phyloP scores from a whole-genome alignment of 2,329 filamentous ascomycete genomes.

The Monosporascus sp. region DNA sequence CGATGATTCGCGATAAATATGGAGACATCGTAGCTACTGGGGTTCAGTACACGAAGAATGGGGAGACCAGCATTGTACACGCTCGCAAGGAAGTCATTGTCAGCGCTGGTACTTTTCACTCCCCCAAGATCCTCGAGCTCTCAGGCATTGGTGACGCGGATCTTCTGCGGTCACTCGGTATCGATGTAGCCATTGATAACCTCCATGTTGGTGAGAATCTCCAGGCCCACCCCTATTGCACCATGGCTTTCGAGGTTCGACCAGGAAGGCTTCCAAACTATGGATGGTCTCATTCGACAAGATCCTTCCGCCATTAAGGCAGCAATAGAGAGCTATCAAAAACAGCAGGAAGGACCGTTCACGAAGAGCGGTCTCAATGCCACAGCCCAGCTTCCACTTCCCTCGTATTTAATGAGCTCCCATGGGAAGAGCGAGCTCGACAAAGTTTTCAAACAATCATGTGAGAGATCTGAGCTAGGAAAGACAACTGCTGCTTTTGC shows the following conservation, averaged over 20 bases:
- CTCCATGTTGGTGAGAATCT: background rate
- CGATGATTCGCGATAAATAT: background rate
- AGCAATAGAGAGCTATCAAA: background rate
- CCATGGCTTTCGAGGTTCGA: background rate
- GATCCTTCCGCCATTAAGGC: background rate
- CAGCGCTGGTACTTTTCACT: background rate
- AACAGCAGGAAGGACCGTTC: background rate
- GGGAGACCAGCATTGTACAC: background rate
- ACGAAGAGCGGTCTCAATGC: background rate
- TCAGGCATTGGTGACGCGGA: background rate
- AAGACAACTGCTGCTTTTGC: background rate
- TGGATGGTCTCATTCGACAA: background rate
- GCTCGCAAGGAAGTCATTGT: background rate
- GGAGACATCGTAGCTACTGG: background rate
- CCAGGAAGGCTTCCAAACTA: background rate
- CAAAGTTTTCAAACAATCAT: background rate
- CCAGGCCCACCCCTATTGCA: background rate
- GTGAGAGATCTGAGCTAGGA: background rate
- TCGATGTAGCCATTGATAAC: background rate
- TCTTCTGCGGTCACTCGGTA: background rate
- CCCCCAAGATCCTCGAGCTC: background rate
- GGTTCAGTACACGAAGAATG: background rate
- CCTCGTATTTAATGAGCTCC: background rate
- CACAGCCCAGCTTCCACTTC: background rate
- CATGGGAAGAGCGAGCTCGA: background rate